phyloP scores from a whole-genome alignment of 208 protist genomes.

The Trypanosomatidae sp. region DNA sequence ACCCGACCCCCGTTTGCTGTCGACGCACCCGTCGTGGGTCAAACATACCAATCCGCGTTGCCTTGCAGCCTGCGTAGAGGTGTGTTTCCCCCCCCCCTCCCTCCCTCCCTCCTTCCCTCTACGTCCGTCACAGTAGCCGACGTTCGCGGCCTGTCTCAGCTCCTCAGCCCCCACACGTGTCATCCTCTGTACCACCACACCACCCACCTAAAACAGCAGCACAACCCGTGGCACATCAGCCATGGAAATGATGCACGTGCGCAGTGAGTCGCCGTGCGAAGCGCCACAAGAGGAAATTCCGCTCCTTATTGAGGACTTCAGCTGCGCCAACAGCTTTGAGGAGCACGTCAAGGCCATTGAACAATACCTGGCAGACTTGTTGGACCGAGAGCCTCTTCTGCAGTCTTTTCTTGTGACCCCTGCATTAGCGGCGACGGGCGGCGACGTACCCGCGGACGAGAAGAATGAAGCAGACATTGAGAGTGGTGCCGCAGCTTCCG shows the following conservation, averaged over 20 bases:
- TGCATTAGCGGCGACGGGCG: conserved; percentile 1
- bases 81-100: background rate
- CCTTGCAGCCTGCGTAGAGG: background rate
- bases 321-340: conserved; percentile 72
- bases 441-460: background rate
- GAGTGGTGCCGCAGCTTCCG: background rate
- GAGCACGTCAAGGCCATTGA: conserved; percentile 53
- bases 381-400: conserved; percentile 38
- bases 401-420: conserved; percentile 34
- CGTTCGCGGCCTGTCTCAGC: background rate
- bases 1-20: background rate
- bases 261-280: background rate
- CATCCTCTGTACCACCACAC: background rate
- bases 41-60: background rate
- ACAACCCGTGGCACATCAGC: background rate
- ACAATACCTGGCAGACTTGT: conserved; percentile 44
- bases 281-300: conserved; percentile 36
- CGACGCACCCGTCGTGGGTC: background rate
- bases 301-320: conserved; percentile 76
- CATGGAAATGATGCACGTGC: conserved; percentile 1
- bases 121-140: background rate
- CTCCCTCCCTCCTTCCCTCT: background rate
- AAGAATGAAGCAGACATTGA: background rate
- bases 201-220: background rate
- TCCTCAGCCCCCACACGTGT: background rate